These are phyloP conservation scores for Tulasnella sp. DNA, from an alignment of 768 basidiomycete species.

Conservation along the genomic window DNA sequence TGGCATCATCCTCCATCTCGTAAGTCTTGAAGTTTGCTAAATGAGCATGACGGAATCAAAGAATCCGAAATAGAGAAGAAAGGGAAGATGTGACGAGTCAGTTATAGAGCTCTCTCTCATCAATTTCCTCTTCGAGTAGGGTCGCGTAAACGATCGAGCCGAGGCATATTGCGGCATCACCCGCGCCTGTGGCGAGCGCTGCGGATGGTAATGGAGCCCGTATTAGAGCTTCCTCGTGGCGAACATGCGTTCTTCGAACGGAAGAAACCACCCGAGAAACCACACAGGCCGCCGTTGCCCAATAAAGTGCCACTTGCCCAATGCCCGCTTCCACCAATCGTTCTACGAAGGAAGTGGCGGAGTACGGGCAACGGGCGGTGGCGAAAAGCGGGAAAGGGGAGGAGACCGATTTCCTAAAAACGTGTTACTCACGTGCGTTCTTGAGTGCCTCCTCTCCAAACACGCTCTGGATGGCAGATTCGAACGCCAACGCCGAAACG, in stretches of 20 bases:
- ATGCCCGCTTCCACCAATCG: background rate
- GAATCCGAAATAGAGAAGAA: background rate
- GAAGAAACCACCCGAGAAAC: background rate
- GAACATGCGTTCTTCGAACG: background rate
- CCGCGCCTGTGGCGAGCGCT: constrained; percentile 2
- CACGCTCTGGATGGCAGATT: constrained; percentile 69
- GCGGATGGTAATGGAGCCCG: background rate
- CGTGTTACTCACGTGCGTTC: constrained; percentile 62
- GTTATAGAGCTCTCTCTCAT: background rate
- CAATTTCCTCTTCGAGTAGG: background rate
- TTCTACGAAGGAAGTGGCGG: background rate
- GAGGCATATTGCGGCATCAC: background rate
- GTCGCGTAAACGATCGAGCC: background rate
- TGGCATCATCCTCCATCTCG: constrained; percentile 96
- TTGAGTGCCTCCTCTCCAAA: constrained; percentile 77
- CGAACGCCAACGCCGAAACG: constrained; percentile 86
- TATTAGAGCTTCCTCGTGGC: constrained; percentile 13
- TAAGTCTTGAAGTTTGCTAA: constrained; percentile 88
- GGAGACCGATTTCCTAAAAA: background rate
- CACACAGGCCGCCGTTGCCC: constrained; percentile 1
- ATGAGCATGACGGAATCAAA: background rate
- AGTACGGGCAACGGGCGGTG: background rate
- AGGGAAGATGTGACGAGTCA: background rate
- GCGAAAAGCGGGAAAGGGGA: background rate
- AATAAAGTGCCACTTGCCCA: background rate